Conservation (phyloP, 2,329 filamentous ascomycete genomes). For the Fusarium aywerte region DNA sequence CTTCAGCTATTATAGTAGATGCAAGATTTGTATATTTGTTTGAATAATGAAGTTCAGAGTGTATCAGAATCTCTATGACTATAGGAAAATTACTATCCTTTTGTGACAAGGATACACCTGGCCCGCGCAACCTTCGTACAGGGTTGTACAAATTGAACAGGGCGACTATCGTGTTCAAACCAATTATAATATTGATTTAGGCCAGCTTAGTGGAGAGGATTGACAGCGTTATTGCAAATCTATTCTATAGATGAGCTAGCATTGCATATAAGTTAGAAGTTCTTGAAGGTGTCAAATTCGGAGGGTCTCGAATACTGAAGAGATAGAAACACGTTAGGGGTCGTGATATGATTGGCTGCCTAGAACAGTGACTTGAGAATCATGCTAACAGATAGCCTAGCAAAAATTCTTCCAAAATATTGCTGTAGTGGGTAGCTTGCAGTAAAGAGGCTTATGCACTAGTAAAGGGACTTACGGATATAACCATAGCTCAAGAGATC, state of each 20-base stretch:
- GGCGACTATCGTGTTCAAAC: neutral
- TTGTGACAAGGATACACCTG: too few relatives aligned
- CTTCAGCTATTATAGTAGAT: neutral
- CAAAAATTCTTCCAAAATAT: neutral
- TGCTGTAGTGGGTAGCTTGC: neutral
- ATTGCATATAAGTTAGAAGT: neutral
- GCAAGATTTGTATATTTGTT: too few relatives aligned
- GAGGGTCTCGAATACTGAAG: neutral
- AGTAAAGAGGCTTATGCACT: neutral
- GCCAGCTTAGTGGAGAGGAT: neutral
- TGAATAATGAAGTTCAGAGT: neutral
- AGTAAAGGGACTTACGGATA: neutral
- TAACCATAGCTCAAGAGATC: neutral
- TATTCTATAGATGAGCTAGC: neutral
- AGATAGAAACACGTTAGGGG: fast-evolving
- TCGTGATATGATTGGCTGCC: fast-evolving
- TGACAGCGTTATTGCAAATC: neutral
- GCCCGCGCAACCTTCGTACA: neutral
- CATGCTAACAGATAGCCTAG: fast-evolving
- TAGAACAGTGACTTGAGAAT: neutral
- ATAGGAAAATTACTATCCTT: too few relatives aligned
- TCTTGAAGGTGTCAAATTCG: neutral
- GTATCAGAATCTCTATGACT: too few relatives aligned
- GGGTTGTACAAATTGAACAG: neutral
- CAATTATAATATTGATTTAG: neutral